A percentile compares a stretch with the other conserved stretches of the same genome.
These are phyloP conservation scores for Fraxinus latifolia DNA, from an alignment of 305 asterid species.

Conservation along the genomic window DNA sequence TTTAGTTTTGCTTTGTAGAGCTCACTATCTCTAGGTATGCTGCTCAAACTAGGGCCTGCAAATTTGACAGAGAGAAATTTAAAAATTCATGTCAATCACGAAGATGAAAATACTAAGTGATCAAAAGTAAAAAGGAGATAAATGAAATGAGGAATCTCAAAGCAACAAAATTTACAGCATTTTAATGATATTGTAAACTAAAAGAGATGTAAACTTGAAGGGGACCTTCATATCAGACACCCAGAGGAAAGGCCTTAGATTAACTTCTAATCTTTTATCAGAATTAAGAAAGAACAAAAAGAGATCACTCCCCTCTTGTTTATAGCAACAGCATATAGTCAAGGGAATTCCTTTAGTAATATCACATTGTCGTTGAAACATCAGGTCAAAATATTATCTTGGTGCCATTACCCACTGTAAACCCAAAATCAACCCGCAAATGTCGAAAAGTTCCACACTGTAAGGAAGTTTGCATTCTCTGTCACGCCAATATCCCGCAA, in stretches of 20 bases:
- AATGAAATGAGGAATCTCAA: background rate
- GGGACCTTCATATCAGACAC: background rate
- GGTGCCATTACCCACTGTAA: background rate
- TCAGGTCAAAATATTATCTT: background rate
- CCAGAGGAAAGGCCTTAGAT: background rate
- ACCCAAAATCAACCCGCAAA: background rate
- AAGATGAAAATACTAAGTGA: background rate
- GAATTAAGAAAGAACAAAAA: background rate
- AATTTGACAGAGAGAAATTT: background rate
- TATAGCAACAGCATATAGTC: background rate
- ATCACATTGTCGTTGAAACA: background rate
- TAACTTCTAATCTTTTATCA: background rate
- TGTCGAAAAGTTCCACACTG: background rate
- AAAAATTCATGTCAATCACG: background rate
- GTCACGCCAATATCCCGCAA: background rate
- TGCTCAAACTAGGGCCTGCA: conserved; percentile 55
- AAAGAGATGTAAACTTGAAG: background rate
- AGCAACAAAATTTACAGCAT: background rate
- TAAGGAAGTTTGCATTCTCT: background rate
- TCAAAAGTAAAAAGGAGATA: background rate
- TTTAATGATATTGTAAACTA: background rate
- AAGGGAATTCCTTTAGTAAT: background rate
- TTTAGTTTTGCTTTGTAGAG: conserved; percentile 63
- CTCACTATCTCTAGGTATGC: conserved; percentile 59
- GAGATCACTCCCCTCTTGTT: background rate